Evolutionary conservation across 768 basidiomycete species (phyloP).

Genomic region (Calocybe cyanea): DNA sequence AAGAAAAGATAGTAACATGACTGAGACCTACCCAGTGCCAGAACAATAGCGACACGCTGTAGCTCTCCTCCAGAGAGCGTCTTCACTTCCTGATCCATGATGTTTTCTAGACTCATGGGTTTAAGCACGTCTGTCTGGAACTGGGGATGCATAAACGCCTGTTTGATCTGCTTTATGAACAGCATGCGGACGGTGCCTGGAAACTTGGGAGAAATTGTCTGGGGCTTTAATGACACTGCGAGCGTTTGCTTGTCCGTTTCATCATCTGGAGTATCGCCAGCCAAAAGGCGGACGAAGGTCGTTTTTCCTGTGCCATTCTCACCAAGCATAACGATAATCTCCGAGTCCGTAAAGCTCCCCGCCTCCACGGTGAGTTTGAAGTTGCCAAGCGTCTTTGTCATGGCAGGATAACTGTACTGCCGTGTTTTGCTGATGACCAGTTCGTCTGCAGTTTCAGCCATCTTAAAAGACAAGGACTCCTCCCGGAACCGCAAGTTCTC

Average conservation of each 20-base stretch:
- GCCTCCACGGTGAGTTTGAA: conserved; percentile 94
- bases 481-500: conserved; percentile 98
- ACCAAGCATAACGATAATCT: conserved; percentile 98
- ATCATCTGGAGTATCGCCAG: conserved; percentile 87
- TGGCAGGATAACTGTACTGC: conserved; percentile 87
- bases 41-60: conserved; percentile 94
- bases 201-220: conserved; percentile 98
- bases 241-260: conserved; percentile 80
- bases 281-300: conserved; percentile 92
- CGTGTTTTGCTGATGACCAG: conserved; percentile 80
- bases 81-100: conserved; percentile 98
- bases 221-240: conserved; percentile 93
- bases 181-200: conserved; percentile 95
- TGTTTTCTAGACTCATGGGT: conserved; percentile 91
- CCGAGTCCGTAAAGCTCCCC: conserved; percentile 96
- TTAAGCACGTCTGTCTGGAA: conserved; percentile 98
- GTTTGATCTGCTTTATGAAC: conserved; percentile 90
- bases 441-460: conserved; percentile 95
- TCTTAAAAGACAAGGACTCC: conserved; percentile 94
- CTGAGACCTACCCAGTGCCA: conserved; percentile 67
- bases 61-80: conserved; percentile 98
- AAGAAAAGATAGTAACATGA: neutral
- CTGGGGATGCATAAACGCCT: conserved; percentile 98
- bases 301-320: conserved; percentile 99
- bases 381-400: conserved; percentile 93